Percentiles rank a stretch among this genome's conserved stretches.
phyloP scores from a whole-genome alignment of 2,329 filamentous ascomycete genomes.

The Coniella lustricola region DNA sequence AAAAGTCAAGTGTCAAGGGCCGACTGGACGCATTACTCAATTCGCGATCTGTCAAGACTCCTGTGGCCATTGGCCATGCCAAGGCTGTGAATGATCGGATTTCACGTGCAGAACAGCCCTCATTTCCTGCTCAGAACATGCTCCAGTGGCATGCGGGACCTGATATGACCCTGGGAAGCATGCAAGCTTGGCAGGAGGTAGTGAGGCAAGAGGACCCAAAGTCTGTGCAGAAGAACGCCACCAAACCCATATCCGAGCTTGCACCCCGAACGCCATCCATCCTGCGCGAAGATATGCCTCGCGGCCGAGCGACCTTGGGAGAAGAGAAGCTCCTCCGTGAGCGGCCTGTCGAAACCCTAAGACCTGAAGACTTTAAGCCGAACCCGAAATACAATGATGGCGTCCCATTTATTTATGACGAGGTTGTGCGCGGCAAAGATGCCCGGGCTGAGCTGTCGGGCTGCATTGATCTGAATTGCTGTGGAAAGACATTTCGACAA shows the following conservation, averaged over 20 bases:
- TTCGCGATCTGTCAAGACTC: not conserved
- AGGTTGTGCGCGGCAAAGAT: slow-evolving; percentile 64
- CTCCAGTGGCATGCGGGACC: not conserved
- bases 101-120: not conserved
- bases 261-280: slow-evolving; percentile 11
- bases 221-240: not conserved
- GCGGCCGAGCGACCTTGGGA: slow-evolving; percentile 1
- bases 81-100: not conserved
- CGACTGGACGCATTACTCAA: slow-evolving; percentile 11
- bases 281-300: slow-evolving; percentile 14
- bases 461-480: slow-evolving; percentile 70
- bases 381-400: slow-evolving; percentile 69
- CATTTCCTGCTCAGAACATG: not conserved
- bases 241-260: not conserved
- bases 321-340: slow-evolving; percentile 39
- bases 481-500: slow-evolving; percentile 62
- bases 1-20: slow-evolving; percentile 3
- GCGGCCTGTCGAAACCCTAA: slow-evolving; percentile 50
- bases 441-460: slow-evolving; percentile 65
- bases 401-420: slow-evolving; percentile 63
- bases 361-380: slow-evolving; percentile 70
- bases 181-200: not conserved
- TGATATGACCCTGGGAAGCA: not conserved
- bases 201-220: not conserved
- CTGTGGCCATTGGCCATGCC: not conserved